These are phyloP conservation scores for Hyphopichia fennica DNA, from an alignment of 1,139 yeast genomes.

Conservation along the genomic window DNA sequence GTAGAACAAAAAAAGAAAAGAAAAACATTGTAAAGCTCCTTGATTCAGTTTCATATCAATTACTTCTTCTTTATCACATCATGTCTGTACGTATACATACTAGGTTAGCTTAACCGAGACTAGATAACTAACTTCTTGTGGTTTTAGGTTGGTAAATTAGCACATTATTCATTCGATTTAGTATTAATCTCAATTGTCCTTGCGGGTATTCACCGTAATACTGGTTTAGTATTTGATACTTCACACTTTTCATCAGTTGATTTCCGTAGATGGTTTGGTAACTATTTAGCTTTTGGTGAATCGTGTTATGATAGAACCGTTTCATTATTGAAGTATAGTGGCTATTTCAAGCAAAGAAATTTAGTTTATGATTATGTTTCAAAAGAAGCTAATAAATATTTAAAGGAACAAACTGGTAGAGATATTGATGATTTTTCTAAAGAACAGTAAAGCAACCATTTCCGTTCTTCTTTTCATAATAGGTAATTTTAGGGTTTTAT, in stretches of 20 bases:
- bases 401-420: constrained; percentile 38
- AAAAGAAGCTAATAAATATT: constrained; percentile 29
- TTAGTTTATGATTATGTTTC: constrained; percentile 37
- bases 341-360: constrained; percentile 46
- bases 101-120: too few species aligned
- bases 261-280: constrained; percentile 52
- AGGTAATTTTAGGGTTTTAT: constrained; percentile 1
- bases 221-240: constrained; percentile 56
- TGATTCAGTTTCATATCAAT: not conserved
- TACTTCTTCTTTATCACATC: not conserved
- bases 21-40: not conserved
- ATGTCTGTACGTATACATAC: constrained; percentile 5
- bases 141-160: constrained; percentile 47
- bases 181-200: constrained; percentile 60
- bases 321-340: constrained; percentile 36
- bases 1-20: not conserved
- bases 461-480: not conserved
- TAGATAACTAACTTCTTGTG: not conserved
- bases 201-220: constrained; percentile 65
- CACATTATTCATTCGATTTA: constrained; percentile 60
- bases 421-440: constrained; percentile 23
- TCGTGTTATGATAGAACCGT: constrained; percentile 47
- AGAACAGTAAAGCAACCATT: constrained; percentile 4
- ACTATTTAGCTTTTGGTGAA: constrained; percentile 57
- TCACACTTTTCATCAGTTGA: constrained; percentile 50